These are phyloP conservation scores for Tetratostichococcus sp. DNA, from an alignment of 139 green algal genomes.

Conservation along the genomic window DNA sequence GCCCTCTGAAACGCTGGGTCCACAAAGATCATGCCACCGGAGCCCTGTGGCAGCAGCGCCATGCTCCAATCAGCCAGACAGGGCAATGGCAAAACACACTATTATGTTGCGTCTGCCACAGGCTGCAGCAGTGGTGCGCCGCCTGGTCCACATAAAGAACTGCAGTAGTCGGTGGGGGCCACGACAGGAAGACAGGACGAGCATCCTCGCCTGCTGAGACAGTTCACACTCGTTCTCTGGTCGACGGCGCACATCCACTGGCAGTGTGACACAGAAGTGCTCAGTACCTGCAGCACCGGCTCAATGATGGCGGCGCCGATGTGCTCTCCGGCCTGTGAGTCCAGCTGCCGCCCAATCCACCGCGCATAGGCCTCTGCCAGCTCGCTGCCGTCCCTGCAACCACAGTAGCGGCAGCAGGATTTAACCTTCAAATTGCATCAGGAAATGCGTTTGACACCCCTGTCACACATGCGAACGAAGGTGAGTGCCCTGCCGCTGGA, in stretches of 20 bases:
- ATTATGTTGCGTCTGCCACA: too few relatives aligned
- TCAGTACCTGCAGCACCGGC: constrained; percentile 49
- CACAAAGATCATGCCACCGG: constrained; percentile 91
- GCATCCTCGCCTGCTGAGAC: too few relatives aligned
- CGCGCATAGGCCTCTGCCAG: constrained; percentile 9
- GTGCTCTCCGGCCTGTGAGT: background rate
- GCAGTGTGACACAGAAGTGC: background rate
- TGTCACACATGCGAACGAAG: too few relatives aligned
- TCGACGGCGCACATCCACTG: too few relatives aligned
- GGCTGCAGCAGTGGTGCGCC: too few relatives aligned
- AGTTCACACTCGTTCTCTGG: too few relatives aligned
- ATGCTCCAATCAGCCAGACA: too few relatives aligned
- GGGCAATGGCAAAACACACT: too few relatives aligned
- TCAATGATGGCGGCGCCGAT: constrained; percentile 68
- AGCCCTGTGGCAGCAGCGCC: constrained; percentile 81
- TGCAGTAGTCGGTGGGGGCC: too few relatives aligned
- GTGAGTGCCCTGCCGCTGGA: too few relatives aligned
- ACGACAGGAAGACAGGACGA: too few relatives aligned
- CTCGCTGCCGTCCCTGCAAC: constrained; percentile 11
- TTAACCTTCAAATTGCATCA: background rate
- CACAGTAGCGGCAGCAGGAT: background rate
- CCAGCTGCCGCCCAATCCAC: constrained; percentile 14
- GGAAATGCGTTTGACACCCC: background rate
- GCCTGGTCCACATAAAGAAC: too few relatives aligned
- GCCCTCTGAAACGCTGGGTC: constrained; percentile 87